Evolutionary conservation across 352 stramenopile genomes (phyloP), one percentile per base, ranked within the genome.

Genomic region (Phytophthora niederhauseri): DNA sequence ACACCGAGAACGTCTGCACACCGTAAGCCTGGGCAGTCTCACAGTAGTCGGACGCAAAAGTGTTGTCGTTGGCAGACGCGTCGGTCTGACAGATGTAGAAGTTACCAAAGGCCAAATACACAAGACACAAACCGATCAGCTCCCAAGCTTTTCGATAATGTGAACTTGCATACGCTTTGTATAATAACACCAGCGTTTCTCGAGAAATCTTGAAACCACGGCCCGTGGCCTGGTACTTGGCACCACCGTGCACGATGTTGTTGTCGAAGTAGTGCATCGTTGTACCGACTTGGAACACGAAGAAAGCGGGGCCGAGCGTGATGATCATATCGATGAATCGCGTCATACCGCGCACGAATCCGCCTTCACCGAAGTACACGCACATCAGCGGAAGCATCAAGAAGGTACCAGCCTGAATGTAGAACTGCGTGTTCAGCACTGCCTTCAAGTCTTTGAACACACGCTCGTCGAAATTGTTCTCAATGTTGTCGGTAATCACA

Each of bases 261-360:
- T 88, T 90, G 49, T 92, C 84, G 53, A 92, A 93, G 76, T 92
- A 93, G 73, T 93, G 85, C 81, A 91, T 91, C 30, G 84, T 93
- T 20, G 85, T 93, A 62, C 85, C 85, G 19, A 93, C 84, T 78
- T 93, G 85, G 65, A 93, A 93, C 41, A 91, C 78, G 64, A 92
- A 93, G 68, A 93, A 93, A 6, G 81, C 81, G 28, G 83, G 84
- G 22, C 85, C 85, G 34, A 79, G 67, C 0, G 85, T 93, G 54
- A 92, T 81, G 30, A 93, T 81, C 85, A 93, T 92, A 58, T 91
- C 82, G 43, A 92, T 68, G 52, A 93, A 88, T 26, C 77, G 84
- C 30, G 72, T 73, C 70, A 93, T 80, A 72, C 84, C 85, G 17
- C 84, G 77, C 2, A 84, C 61, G 3, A 93, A 45, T 41, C 85